phyloP scores from a whole-genome alignment of 495 filamentous ascomycete genomes.

The Aspergillus saccharolyticus region DNA sequence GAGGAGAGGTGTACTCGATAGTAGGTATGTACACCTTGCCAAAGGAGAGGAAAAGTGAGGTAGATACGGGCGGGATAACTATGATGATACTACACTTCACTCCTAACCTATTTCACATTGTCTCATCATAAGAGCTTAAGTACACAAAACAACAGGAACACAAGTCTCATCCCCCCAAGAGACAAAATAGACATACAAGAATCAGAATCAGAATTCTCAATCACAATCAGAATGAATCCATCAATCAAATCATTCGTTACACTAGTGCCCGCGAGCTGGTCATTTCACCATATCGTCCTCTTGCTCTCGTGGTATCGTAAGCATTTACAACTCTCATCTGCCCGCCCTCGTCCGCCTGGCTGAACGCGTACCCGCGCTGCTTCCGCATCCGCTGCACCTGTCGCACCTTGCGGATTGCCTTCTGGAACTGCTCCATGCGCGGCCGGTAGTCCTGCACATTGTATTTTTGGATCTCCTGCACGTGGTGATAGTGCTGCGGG shows the following conservation, averaged over 20 bases:
- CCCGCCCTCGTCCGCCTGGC: slow-evolving; percentile 85
- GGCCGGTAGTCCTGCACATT: slow-evolving; percentile 99
- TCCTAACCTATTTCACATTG: slow-evolving; percentile 6
- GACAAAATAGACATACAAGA: slow-evolving; percentile 10
- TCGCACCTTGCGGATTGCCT: slow-evolving; percentile 95
- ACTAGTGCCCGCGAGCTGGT: slow-evolving; percentile 57
- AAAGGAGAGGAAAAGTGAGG: no score
- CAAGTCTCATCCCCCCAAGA: neutral
- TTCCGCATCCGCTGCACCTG: slow-evolving; percentile 99
- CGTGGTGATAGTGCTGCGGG: slow-evolving; percentile 94
- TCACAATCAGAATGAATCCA: no score
- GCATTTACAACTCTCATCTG: slow-evolving; percentile 85
- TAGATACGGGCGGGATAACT: no score
- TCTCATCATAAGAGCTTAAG: slow-evolving; percentile 1
- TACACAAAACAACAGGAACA: neutral
- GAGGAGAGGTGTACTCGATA: slow-evolving; percentile 72
- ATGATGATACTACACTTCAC: no score
- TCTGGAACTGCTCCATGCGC: slow-evolving; percentile 99
- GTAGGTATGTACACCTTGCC: no score
- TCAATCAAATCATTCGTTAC: slow-evolving; percentile 25
- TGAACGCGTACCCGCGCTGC: slow-evolving; percentile 97
- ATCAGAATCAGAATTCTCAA: slow-evolving; percentile 18
- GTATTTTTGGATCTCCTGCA: slow-evolving; percentile 99
- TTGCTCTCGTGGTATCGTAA: slow-evolving; percentile 90
- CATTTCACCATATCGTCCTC: slow-evolving; percentile 97